Base-by-base conservation (phyloP, 2,329 filamentous ascomycete species). In the Ascosphaera aggregata region DNA sequence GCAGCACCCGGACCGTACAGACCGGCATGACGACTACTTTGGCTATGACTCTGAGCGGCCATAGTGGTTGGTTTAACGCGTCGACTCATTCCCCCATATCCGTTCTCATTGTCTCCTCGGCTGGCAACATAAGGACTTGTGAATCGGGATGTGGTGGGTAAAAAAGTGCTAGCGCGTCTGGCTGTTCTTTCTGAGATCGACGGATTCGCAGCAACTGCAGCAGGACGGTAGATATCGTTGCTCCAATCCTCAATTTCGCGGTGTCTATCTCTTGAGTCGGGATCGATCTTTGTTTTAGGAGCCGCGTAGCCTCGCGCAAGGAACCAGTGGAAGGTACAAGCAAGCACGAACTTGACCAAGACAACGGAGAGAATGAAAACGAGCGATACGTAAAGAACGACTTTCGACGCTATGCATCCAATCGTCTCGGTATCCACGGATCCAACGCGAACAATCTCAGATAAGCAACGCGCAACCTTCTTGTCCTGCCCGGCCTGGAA, bases 241-340 rank as follows among this genome's bases (percentile, higher is more conserved):
- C 77, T 78, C 89, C 89, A 98, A 50, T 94, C 86, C 56, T 98
- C 89, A 46, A 98, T 98, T 60, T 95, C 84, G 48, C 78, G 74
- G 48, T 85, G 78, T 42, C 89, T 75, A 59, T 85, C 78, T 55
- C 86, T 84, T 46, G 76, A 72, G 54, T 89, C 73, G 3, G 76
- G 73, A 13, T 73, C 73, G 55, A 92, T 76, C 2, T 81, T 86
- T 1, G 86, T 92, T 58, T 81, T 93, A 37, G 69, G 62, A 1
- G 86, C 81, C 2, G 77, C 85, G 52, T 86, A 95, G 45, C 76
- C 76, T 47, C 77, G 76, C 54, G 80, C 79, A 46, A 95, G 66
- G 59, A 98, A 93, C 91, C 91, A 98, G 52, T 94, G 82, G 63
- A 98, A 98, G 42, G 86, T 58, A 35, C 95, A 54, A 9, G 89